Base-by-base conservation (phyloP, 129 eudicot species). In the Solidago caesia region DNA sequence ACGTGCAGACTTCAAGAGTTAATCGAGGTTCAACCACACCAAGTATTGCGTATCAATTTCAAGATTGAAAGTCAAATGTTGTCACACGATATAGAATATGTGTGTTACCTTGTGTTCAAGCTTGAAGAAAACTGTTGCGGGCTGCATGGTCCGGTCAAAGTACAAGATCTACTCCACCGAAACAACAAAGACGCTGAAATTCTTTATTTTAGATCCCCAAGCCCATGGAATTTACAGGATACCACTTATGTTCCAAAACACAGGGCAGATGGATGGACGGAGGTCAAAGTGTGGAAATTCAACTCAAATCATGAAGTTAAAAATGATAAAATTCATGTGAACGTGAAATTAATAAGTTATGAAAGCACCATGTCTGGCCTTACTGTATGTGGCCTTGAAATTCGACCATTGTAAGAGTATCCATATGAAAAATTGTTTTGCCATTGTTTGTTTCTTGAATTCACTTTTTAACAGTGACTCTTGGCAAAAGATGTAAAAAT, bases 61-160 rank as follows among this genome's bases (percentile, higher is more conserved):
- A 7, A 56, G 61, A 56, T 15, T 56, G 25, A 56, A 56, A 56
- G 61, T 15, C 1, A 56, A 8, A 5, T 16, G 29, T 16, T 56
- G 61, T 56, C 61, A n/a, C 6, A 10, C 5, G 61, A 56, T n/a
- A 56, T 29, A 5, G 8, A 56, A 56, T 56, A 56, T 56, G 2
- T 16, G 29, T 56, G 61, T 56, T 15, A 56, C 21, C 61, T 56
- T 56, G 61, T 56, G 11, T 56, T 56, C 61, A 56, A 56, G 61
- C 9, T 56, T 15, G 15, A 25, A 15, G 29, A 56, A 16, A 5
- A 56, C 13, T 56, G 61, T 56, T 29, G 21, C 8, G 61, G 61
- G 27, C 61, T 56, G 5, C 61, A 56, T 56, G 13, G 61, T 56
- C 61, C 61, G 4, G 61, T 16, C 10, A 56, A 56, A 56, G 29